Conservation (phyloP, 345 rosid genomes). For the Gossypium bickii region DNA sequence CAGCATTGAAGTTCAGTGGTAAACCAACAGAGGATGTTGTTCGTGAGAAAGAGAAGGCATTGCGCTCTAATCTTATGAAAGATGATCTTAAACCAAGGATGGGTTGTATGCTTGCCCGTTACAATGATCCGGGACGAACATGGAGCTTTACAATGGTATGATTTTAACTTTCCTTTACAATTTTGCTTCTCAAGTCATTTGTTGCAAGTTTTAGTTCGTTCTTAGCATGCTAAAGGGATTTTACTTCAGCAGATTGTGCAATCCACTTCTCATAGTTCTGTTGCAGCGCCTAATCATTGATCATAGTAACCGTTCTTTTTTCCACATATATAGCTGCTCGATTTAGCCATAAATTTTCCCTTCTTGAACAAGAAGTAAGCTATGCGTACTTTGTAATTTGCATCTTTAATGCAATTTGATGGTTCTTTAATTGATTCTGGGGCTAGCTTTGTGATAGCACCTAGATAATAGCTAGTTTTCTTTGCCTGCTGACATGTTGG, state of each 20-base stretch:
- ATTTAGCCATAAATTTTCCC: too few relatives aligned
- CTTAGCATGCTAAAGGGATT: too few relatives aligned
- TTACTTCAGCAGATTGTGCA: background rate
- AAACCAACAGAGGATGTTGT: slow-evolving; percentile 66
- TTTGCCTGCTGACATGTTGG: too few relatives aligned
- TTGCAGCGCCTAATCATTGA: background rate
- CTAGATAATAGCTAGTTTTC: too few relatives aligned
- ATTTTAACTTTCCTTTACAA: background rate
- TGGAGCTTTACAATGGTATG: slow-evolving; percentile 69
- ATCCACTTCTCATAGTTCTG: too few relatives aligned
- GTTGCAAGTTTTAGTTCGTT: too few relatives aligned
- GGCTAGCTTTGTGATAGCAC: too few relatives aligned
- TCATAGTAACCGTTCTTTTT: too few relatives aligned
- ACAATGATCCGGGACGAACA: slow-evolving; percentile 87
- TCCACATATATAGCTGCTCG: background rate
- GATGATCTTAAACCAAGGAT: slow-evolving; percentile 49
- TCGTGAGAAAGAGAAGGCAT: slow-evolving; percentile 47
- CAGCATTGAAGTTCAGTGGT: slow-evolving; percentile 77
- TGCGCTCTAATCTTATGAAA: slow-evolving; percentile 44
- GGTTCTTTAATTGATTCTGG: too few relatives aligned
- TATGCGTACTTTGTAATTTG: too few relatives aligned
- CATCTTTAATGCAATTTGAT: too few relatives aligned
- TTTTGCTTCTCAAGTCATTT: background rate
- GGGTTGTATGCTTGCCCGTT: slow-evolving; percentile 81
- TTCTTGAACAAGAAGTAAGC: too few relatives aligned